A percentile compares a stretch with the other conserved stretches of the same genome.
Conservation (phyloP, 305 asterid genomes). For the Withania somnifera region DNA sequence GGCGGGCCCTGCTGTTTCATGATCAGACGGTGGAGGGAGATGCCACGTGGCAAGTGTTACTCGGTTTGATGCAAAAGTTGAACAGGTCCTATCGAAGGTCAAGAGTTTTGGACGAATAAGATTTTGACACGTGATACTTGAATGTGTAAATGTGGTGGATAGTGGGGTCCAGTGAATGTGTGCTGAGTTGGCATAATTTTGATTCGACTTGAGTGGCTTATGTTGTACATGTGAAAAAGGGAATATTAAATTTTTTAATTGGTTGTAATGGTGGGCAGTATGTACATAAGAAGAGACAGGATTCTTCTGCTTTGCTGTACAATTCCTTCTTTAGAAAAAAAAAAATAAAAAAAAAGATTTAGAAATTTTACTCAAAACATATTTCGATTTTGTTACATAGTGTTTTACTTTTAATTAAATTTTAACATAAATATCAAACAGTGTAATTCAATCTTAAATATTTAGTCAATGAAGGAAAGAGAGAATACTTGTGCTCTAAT, state of each 20-base stretch:
- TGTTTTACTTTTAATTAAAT: too few relatives aligned
- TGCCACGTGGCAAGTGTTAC: constrained; percentile 76
- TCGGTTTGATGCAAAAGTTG: constrained; percentile 36
- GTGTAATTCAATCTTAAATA: too few relatives aligned
- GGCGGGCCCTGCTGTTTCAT: constrained; percentile 45
- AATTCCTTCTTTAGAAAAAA: not conserved
- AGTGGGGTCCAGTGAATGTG: not conserved
- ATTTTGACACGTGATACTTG: not conserved
- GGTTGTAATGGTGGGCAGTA: not conserved
- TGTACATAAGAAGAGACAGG: constrained; percentile 3
- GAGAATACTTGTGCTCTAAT: too few relatives aligned
- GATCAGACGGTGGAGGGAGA: constrained; percentile 52
- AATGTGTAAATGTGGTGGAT: constrained; percentile 12
- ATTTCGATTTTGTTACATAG: too few relatives aligned
- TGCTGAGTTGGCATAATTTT: constrained; percentile 10
- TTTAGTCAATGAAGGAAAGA: too few relatives aligned
- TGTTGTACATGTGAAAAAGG: constrained; percentile 32
- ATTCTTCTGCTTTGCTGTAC: constrained; percentile 8
- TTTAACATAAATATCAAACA: too few relatives aligned
- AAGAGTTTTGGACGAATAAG: constrained; percentile 30
- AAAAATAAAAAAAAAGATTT: too few relatives aligned
- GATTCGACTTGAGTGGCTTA: not conserved
- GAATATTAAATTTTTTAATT: constrained; percentile 6
- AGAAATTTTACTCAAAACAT: too few relatives aligned
- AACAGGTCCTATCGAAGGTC: constrained; percentile 35